Evolutionary conservation across 2,329 filamentous ascomycete genomes (phyloP), one percentile per base, ranked within the genome.

Genomic region (Phialophora chinensis): DNA sequence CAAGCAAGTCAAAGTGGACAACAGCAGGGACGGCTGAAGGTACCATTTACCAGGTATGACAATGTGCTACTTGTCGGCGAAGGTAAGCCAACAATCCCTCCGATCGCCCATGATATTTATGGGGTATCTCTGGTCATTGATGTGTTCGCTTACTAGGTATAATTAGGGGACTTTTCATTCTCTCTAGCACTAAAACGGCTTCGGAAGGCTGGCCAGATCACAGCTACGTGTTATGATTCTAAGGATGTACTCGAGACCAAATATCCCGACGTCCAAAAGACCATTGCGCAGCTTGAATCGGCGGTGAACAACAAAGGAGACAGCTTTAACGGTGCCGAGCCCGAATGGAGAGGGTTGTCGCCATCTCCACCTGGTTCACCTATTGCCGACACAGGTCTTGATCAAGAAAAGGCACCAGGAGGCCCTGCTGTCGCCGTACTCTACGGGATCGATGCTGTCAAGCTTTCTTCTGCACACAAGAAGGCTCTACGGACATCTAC

Each of bases 241-340:
- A 73, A 76, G 60, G 76, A 80, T 29, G 73, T 72, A 60, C 83
- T 97, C 1, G 78, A 82, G 11, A 82, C 80, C 67, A 97, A 96
- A 79, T 93, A 94, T 73, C 91, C 92, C 0, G 87, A 92, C 71
- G 89, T 84, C 0, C 47, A 38, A 27, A 60, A 57, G 7, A 72
- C 67, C 3, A 55, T 68, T 25, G 27, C 27, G 12, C 62, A 56
- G 47, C 57, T 68, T 49, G 38, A 59, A 53, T 31, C 50, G 25
- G 25, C 47, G 5, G 23, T 31, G 17, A 49, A 33, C 54, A 55
- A 66, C 35, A 31, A 53, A 12, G 38, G 38, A 20, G 17, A 44
- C 17, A 44, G 60, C 11, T 25, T 42, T 4, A 49, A 65, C 25
- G 66, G 65, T 20, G 55, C 66, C 4, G 60, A 69, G 17, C n/a